These are phyloP conservation scores for Talaromyces stipitatus DNA, from an alignment of 495 filamentous ascomycete genomes.

Conservation along the genomic window DNA sequence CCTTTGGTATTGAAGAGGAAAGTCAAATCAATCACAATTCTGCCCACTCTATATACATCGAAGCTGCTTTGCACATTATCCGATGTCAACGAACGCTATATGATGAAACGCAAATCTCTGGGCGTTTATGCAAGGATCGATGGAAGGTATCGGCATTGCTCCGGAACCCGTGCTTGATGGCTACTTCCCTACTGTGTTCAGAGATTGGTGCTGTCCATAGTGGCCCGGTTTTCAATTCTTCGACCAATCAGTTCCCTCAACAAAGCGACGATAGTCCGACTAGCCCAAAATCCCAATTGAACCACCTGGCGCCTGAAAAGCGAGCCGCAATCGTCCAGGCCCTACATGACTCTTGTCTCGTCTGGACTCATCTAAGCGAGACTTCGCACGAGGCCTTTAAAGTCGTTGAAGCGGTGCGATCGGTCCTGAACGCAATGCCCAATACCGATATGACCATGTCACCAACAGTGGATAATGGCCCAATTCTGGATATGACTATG, in stretches of 20 bases:
- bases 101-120: constrained; percentile 21
- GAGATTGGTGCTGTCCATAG: neutral
- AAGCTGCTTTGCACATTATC: constrained; percentile 29
- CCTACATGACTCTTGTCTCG: constrained; percentile 51
- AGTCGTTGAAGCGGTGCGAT: constrained; percentile 50
- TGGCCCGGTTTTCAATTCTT: neutral
- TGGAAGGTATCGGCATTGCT: constrained; percentile 27
- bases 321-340: constrained; percentile 54
- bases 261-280: constrained; percentile 1
- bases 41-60: constrained; percentile 29
- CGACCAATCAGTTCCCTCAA: neutral
- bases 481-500: neutral
- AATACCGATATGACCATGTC: neutral
- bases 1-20: constrained; percentile 6
- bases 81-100: constrained; percentile 14
- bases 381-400: constrained; percentile 65
- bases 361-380: constrained; percentile 59
- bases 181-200: constrained; percentile 28
- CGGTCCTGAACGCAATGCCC: neutral
- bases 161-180: constrained; percentile 25
- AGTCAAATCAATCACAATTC: constrained; percentile 19
- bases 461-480: neutral
- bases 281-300: neutral
- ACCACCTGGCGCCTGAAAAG: neutral
- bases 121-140: constrained; percentile 19